Evolutionary conservation across 805 yeast genomes (phyloP), one percentile per base, ranked within the genome.

Genomic region (Metschnikowia gruessii): DNA sequence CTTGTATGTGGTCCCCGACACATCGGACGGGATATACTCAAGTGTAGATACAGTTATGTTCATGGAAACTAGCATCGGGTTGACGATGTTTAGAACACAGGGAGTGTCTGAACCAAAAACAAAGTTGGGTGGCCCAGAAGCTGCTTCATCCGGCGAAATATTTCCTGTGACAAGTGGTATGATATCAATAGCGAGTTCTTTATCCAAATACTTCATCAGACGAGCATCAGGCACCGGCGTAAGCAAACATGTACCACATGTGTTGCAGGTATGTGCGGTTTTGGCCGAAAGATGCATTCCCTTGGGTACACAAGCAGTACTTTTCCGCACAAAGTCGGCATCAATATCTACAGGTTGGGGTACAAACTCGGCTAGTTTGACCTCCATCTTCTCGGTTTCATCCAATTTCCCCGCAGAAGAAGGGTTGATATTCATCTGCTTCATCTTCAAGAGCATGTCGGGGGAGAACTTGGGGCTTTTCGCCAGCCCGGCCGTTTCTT

Each of bases 111-210:
- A 28, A 9, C 56, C 60, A 17, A 47, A 32, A 8, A 24, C 29
- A 17, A 56, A 33, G 2, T n/a, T 30, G n/a, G 46, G 47, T 13
- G 45, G 28, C 9, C 30, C 33, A 3, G 37, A 13, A 10, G 19
- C 34, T 7, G 44, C 17, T 3, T 30, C 26, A 15, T 13, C 16
- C 8, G 28, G 12, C 9, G 28, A 2, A n/a, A 37, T 21, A 10
- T 41, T 46, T 9, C 45, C 41, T 58, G 37, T 32, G 46, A 69
- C 42, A 4, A 53, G 48, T 15, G 76, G 75, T 46, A 70, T 38
- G 28, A 57, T 60, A 32, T 71, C 75, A 6, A 60, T 47, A 2
- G 74, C 73, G 41, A 63, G 60, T 52, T 61, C 67, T 42, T 64
- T 66, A 15, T 57, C 52, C 16, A 56, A 38, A 43, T 59, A 62